Evolutionary conservation across 1,284 basidiomycete genomes (phyloP), one percentile per base, ranked within the genome.

Genomic region (Boletus sp.): DNA sequence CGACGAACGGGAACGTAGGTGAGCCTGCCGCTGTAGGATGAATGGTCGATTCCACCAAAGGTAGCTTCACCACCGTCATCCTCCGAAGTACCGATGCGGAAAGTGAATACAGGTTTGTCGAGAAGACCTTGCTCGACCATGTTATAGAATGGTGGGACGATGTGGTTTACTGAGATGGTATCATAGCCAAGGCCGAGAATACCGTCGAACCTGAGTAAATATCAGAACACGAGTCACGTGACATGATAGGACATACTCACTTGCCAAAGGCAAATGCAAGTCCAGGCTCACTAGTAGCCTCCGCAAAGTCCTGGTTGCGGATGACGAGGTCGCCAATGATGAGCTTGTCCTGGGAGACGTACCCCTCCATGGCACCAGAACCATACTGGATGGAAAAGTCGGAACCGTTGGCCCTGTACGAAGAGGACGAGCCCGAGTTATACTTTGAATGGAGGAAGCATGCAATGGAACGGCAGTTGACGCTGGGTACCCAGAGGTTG

Each of bases 401-500:
- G 60, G 94, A 83, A 28, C 96, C 97, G 78, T 99, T 99, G 70
- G 88, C 83, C 80, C 94, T 93, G 88, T 97, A 91, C 0, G 95
- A 89, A 2, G 89, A 89, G 1, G 97, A 99, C 1, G 83, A 65
- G n/a, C 77, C 74, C 19, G 91, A 90, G 71, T 98, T 91, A 76
- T 98, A 99, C 82, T 98, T 98, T 72, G 86, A 72, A 74, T 98
- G 97, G 51, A 97, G 82, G 90, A 99, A 99, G 81, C 97, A 99
- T 30, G 97, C 96, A 70, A 99, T 99, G 37, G 94, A 97, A 16
- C 88, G 92, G 81, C 97, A 99, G 67, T 85, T 78, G 37, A 80
- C 78, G 70, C 94, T 94, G 14, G 97, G 97, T 9, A 97, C 93
- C 95, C 95, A 97, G 25, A 97, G 84, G 75, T 97, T 97, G 76